Base-by-base conservation (phyloP, 129 eudicot genomes). In the Centaurea solstitialis region DNA sequence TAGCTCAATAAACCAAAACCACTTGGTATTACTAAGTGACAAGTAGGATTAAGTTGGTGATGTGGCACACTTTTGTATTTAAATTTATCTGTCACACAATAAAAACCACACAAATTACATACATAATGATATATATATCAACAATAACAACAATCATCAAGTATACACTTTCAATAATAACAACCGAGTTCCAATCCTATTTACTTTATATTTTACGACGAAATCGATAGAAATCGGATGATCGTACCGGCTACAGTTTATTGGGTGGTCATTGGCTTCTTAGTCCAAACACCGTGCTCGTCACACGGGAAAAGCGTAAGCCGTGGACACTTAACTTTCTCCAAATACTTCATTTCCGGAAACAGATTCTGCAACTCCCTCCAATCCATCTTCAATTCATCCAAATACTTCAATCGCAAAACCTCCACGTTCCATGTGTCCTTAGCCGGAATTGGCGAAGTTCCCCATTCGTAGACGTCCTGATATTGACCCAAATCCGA, bases 221-320 rank as follows among this genome's bases (percentile, higher is more conserved):
- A 53, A 53, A 53, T 53, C 64, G 17, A 0, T 26, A 26, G 30
- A 26, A 26, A 26, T 26, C 30, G 30, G 30, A 26, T 7, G 1
- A 50, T 50, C 18, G 13, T 12, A 13, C 45, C 62, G 18, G 1
- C 21, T 47, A 47, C 18, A 1, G 0, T 50, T 53, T 33, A 35
- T 8, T 26, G 8, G 5, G 73, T 30, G 9, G 73, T 69, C 13
- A 45, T 28, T 28, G 57, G 1, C 50, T 80, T 80, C 62, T 83
- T 59, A 9, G 30, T 81, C 95, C 92, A 90, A 1, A 88, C 73
- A 18, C 95, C 95, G 41, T 11, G 69, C 70, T 64, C 76, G 80
- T 90, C 81, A 24, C 95, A 88, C 3, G 95, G 95, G 75, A 88
- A 90, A 39, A 86, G 73, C 0, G 87, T 57, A 22, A 90, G 86